Base-by-base conservation (phyloP, 2,329 filamentous ascomycete genomes). In the Alternaria tenuissima region DNA sequence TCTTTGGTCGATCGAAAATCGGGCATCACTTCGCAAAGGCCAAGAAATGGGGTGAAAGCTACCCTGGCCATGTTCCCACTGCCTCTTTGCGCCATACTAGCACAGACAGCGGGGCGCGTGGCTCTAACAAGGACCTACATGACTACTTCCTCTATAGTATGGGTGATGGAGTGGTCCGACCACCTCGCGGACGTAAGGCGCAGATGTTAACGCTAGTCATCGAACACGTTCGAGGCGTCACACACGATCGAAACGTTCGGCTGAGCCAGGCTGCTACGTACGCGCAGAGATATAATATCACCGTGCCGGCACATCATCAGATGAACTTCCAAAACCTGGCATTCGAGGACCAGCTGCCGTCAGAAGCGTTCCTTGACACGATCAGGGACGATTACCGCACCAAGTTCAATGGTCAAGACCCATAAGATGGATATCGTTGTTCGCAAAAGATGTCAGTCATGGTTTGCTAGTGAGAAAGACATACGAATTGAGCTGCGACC, bases 71-170 rank as follows among this genome's bases (percentile, higher is more conserved):
- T 32, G 14, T 38, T 16, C 48, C 14, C 9, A 57, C 47, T 3
- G 53, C 58, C 8, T 53, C 58, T 16, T 24, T 61, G 8, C 11
- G 22, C 7, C 48, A 36, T 24, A 38, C 39, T n/a, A 42, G 32
- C 46, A 47, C 42, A 16, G 58, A 57, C 7, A 61, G 48, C 26
- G 53, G 48, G 5, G 20, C 47, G 16, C 39, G 12, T 28, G 53
- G 51, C 3, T 20, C 20, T 8, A 56, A 57, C 22, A 48, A 8
- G 2, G 18, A 14, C 2, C 30, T 48, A 5, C 54, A 57, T 24
- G 59, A 62, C 44, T 62, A 44, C 49, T 62, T 53, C 42, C 55
- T 62, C 5, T 34, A 49, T 28, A 43, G 49, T 16, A 62, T 62
- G 59, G 59, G 55, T 5, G 55, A 62, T 26, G 46, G 46, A n/a